Conservation (phyloP, 2,329 filamentous ascomycete species). For the Ploettnerulaceae sp. region DNA sequence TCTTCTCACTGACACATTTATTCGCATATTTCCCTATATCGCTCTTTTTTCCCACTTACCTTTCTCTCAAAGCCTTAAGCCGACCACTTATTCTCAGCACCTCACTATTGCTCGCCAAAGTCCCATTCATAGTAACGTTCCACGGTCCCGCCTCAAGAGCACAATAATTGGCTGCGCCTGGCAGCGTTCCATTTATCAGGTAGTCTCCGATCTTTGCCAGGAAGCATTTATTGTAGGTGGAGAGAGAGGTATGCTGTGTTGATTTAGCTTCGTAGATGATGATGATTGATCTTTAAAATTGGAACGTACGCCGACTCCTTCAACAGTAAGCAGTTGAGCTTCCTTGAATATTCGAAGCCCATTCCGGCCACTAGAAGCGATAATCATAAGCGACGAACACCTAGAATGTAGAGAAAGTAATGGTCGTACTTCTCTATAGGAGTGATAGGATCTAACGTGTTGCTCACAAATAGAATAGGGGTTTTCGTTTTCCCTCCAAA, state of each 20-base stretch:
- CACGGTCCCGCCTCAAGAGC: constrained; percentile 16
- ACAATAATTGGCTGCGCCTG: constrained; percentile 11
- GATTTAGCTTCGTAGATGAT: background rate
- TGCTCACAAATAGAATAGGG: constrained; percentile 35
- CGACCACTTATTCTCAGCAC: too few relatives aligned
- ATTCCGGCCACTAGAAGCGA: constrained; percentile 24
- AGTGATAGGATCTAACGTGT: constrained; percentile 33
- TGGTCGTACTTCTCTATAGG: constrained; percentile 25
- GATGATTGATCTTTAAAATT: constrained; percentile 25
- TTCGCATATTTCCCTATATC: too few relatives aligned
- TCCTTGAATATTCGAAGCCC: constrained; percentile 36
- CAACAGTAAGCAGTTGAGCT: constrained; percentile 43
- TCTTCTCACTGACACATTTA: too few relatives aligned
- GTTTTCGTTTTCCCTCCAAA: constrained; percentile 34
- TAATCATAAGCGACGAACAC: background rate
- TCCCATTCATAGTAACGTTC: constrained; percentile 8
- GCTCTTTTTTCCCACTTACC: too few relatives aligned
- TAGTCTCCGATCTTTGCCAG: constrained; percentile 14
- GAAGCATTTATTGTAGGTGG: constrained; percentile 11
- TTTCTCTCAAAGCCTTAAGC: too few relatives aligned
- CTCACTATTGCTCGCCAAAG: background rate
- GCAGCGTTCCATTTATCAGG: constrained; percentile 14
- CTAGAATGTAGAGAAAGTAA: background rate
- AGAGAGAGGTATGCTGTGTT: constrained; percentile 9
- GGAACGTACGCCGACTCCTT: constrained; percentile 43